Conservation (phyloP, 306 rosid genomes). For the Gastrolobium villosum region DNA sequence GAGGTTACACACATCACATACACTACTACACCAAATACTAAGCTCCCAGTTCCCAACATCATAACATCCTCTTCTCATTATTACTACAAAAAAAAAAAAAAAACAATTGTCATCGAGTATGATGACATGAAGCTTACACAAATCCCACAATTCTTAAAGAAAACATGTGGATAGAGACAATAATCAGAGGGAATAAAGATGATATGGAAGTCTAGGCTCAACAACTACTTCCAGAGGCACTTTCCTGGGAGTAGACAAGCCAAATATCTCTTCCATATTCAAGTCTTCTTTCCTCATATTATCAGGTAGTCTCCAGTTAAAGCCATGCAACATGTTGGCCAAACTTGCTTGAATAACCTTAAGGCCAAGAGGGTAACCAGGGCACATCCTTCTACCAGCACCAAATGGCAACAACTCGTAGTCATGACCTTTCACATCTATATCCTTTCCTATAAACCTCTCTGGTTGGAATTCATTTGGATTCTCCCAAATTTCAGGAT, state of each 20-base stretch:
- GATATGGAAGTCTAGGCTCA: slow-evolving; percentile 61
- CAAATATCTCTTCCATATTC: slow-evolving; percentile 65
- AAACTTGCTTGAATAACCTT: slow-evolving; percentile 64
- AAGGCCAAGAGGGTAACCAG: slow-evolving; percentile 63
- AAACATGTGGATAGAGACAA: no score
- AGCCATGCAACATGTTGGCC: slow-evolving; percentile 70
- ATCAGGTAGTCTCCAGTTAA: slow-evolving; percentile 62
- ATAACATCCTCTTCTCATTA: no score
- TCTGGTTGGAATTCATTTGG: slow-evolving; percentile 63
- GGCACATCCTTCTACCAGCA: slow-evolving; percentile 66
- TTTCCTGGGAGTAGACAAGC: slow-evolving; percentile 63
- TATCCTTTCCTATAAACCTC: slow-evolving; percentile 55
- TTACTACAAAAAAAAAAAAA: no score
- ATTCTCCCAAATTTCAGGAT: slow-evolving; percentile 63
- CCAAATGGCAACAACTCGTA: slow-evolving; percentile 69
- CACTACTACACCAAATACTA: no score
- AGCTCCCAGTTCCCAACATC: no score
- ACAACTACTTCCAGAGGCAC: slow-evolving; percentile 48
- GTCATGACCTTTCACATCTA: slow-evolving; percentile 61
- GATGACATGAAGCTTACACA: neutral
- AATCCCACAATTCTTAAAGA: neutral
- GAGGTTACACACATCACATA: no score
- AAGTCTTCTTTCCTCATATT: slow-evolving; percentile 61
- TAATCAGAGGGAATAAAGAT: slow-evolving; percentile 45
- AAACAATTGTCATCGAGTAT: no score